Percentiles rank a stretch among this genome's conserved stretches.
Evolutionary conservation across 179 eudicot genomes (phyloP).

Genomic region (Spergularia azorica): DNA sequence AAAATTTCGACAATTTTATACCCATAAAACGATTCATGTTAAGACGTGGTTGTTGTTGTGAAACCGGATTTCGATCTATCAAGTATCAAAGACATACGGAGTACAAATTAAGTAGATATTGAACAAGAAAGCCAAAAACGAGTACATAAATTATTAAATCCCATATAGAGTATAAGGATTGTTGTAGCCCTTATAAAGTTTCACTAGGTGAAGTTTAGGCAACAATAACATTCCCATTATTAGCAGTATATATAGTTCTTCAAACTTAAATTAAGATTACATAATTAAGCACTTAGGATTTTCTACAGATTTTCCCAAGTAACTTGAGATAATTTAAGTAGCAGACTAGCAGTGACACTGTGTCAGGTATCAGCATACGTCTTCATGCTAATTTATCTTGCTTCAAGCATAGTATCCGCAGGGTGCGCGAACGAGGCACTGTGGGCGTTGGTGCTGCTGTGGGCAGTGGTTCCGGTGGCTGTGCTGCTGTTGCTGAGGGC

Average conservation of each 20-base stretch:
- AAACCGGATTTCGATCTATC: too few species aligned
- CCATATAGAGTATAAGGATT: not conserved
- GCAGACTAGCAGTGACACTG: not conserved
- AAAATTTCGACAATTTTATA: too few species aligned
- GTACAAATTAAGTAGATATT: too few species aligned
- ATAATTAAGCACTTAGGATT: not conserved
- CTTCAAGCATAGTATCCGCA: not conserved
- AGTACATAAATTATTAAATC: too few species aligned
- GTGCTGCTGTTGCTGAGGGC: not conserved
- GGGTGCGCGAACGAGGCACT: not conserved
- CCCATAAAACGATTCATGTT: too few species aligned
- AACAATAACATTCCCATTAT: slow-evolving; percentile 2
- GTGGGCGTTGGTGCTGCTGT: not conserved
- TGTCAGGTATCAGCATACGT: not conserved
- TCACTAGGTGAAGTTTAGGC: slow-evolving; percentile 12
- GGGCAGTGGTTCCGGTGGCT: not conserved
- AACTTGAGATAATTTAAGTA: not conserved
- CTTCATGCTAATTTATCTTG: not conserved
- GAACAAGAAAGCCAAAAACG: too few species aligned
- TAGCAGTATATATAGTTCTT: not conserved
- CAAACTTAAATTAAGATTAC: not conserved
- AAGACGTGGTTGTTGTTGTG: too few species aligned
- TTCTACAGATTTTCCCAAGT: not conserved
- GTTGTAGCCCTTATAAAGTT: not conserved
- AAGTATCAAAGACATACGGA: too few species aligned